Conservation (phyloP, 345 rosid species). For the sweet orange (Citrus sinensis) region DNA sequence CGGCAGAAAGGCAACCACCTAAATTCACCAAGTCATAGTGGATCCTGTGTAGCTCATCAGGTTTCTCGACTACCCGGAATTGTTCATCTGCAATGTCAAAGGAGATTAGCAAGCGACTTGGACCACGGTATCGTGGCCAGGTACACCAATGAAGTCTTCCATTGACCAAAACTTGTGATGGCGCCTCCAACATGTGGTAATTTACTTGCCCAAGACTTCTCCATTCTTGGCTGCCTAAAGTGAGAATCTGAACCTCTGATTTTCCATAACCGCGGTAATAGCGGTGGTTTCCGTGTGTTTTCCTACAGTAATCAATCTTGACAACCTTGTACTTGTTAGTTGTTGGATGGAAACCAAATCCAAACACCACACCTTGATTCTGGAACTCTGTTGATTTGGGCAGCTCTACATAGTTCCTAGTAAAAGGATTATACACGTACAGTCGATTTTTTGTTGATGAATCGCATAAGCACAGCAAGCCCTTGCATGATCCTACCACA, state of each 20-base stretch:
- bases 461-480: slow-evolving; percentile 38
- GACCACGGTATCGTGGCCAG: not conserved
- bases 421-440: slow-evolving; percentile 38
- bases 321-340: slow-evolving; percentile 38
- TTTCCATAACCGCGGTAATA: not conserved
- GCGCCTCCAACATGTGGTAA: not conserved
- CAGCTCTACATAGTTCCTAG: slow-evolving; percentile 24
- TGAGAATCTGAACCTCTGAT: slow-evolving; percentile 37
- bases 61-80: slow-evolving; percentile 20
- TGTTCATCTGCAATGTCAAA: slow-evolving; percentile 25
- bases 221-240: slow-evolving; percentile 31
- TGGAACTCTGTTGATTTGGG: slow-evolving; percentile 27
- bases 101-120: slow-evolving; percentile 11
- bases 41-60: slow-evolving; percentile 3
- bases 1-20: slow-evolving; percentile 26
- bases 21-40: slow-evolving; percentile 4
- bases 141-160: slow-evolving; percentile 6
- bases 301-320: slow-evolving; percentile 26
- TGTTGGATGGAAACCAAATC: slow-evolving; percentile 40
- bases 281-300: not conserved
- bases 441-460: slow-evolving; percentile 21
- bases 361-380: slow-evolving; percentile 32
- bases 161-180: slow-evolving; percentile 2
- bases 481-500: slow-evolving; percentile 48
- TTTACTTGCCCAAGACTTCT: slow-evolving; percentile 13